Conservation (phyloP, 1,139 yeast genomes). For the Taphrina communis region DNA sequence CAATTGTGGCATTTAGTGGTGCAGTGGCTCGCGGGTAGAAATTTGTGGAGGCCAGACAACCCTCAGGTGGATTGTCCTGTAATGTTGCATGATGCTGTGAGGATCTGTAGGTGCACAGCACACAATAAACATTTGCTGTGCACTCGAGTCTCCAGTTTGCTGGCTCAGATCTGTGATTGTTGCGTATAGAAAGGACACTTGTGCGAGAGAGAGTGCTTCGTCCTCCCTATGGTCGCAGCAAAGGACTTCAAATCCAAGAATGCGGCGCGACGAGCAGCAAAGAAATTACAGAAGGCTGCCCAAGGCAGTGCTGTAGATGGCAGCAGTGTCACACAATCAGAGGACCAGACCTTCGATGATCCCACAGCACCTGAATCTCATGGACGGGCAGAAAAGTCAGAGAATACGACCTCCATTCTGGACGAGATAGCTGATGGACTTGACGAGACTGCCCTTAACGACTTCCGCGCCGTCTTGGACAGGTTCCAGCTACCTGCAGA, state of each 20-base stretch:
- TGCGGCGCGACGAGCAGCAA: slow-evolving; percentile 37
- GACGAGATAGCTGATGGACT: slow-evolving; percentile 30
- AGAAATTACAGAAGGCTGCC: slow-evolving; percentile 33
- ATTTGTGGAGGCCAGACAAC: neutral
- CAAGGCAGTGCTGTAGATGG: neutral
- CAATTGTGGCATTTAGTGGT: neutral
- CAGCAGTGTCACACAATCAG: neutral
- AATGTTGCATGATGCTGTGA: neutral
- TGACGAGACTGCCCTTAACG: slow-evolving; percentile 23
- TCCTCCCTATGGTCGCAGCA: slow-evolving; percentile 21
- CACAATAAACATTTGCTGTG: too few relatives aligned
- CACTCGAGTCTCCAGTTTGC: too few relatives aligned
- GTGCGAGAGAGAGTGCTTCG: neutral
- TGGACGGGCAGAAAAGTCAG: neutral
- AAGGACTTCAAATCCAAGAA: slow-evolving; percentile 32
- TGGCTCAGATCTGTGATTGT: too few relatives aligned
- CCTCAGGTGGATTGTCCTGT: neutral
- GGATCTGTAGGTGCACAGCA: too few relatives aligned
- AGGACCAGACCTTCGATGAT: neutral
- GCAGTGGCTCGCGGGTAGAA: neutral
- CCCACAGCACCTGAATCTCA: neutral
- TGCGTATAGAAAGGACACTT: too few relatives aligned
- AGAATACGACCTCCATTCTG: slow-evolving; percentile 2
- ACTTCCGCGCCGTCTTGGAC: slow-evolving; percentile 34
- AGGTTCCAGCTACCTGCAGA: slow-evolving; percentile 25